A percentile compares a stretch with the other conserved stretches of the same genome.
phyloP scores from a whole-genome alignment of 768 basidiomycete genomes.

The Serendipita indica region DNA sequence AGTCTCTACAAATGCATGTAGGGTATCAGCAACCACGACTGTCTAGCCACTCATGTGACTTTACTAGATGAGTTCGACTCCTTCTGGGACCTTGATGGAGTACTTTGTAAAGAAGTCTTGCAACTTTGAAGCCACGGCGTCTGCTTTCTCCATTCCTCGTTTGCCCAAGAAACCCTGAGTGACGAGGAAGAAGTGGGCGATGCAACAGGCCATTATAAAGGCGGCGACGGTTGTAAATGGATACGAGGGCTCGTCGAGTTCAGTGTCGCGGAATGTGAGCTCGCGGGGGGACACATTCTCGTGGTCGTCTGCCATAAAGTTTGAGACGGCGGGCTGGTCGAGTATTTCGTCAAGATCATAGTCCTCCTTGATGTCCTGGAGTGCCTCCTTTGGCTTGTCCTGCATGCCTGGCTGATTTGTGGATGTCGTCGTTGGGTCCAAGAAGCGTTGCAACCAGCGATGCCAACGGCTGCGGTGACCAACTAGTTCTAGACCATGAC shows the following conservation, averaged over 20 bases:
- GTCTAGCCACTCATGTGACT: too few species aligned
- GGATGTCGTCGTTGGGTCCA: too few species aligned
- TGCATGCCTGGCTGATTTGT: too few species aligned
- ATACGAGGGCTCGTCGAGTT: not conserved
- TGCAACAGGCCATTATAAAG: not conserved
- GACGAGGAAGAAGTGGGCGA: not conserved
- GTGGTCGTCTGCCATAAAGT: not conserved
- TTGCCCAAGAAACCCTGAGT: constrained; percentile 9
- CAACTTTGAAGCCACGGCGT: not conserved
- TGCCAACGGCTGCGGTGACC: too few species aligned
- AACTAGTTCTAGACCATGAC: too few species aligned
- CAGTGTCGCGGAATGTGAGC: constrained; percentile 1
- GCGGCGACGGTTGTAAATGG: not conserved
- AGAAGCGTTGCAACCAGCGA: too few species aligned
- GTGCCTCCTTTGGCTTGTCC: too few species aligned
- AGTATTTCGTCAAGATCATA: constrained; percentile 2
- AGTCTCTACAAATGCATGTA: too few species aligned
- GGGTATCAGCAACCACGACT: too few species aligned
- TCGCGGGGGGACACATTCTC: constrained; percentile 2
- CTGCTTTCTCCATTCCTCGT: not conserved
- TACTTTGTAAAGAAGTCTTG: constrained; percentile 5
- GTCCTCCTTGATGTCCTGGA: too few species aligned
- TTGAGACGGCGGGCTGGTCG: not conserved
- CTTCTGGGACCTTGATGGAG: not conserved
- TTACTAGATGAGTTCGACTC: not conserved